Percentiles rank a stretch among this genome's conserved stretches.
These are phyloP conservation scores for Lagenaria siceraria DNA, from an alignment of 306 rosid genomes.

Conservation along the genomic window DNA sequence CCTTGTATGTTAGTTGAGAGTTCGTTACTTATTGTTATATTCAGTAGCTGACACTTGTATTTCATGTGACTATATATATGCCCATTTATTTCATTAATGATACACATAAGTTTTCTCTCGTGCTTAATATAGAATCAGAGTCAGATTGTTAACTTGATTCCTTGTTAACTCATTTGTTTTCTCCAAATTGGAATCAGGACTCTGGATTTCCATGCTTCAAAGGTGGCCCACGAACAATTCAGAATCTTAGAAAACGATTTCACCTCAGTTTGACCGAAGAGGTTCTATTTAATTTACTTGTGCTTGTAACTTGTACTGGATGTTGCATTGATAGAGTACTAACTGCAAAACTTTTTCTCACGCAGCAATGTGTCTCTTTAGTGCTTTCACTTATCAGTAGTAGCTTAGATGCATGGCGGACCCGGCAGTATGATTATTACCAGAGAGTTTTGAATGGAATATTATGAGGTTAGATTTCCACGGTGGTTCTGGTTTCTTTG, in stretches of 20 bases:
- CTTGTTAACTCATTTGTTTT: constrained; percentile 13
- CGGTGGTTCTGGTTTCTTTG: constrained; percentile 19
- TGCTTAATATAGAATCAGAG: background rate
- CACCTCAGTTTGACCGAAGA: constrained; percentile 94
- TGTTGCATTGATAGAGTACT: background rate
- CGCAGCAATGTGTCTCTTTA: constrained; percentile 97
- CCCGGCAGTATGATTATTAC: constrained; percentile 96
- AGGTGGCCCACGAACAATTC: constrained; percentile 95
- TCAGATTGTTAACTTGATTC: background rate
- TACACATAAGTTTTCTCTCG: background rate
- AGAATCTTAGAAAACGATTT: constrained; percentile 85
- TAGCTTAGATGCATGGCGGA: constrained; percentile 99
- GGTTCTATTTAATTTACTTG: constrained; percentile 33
- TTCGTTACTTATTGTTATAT: no score
- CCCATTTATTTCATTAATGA: background rate
- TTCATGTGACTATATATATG: no score
- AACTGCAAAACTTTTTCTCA: background rate
- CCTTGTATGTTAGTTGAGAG: no score
- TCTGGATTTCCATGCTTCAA: constrained; percentile 97
- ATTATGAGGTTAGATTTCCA: constrained; percentile 39
- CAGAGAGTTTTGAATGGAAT: constrained; percentile 96
- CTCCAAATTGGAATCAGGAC: constrained; percentile 47
- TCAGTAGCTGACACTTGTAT: no score
- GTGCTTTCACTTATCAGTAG: constrained; percentile 95
- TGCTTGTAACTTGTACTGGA: background rate